Base-by-base conservation (phyloP, 345 rosid species). In the Linum lewisii region DNA sequence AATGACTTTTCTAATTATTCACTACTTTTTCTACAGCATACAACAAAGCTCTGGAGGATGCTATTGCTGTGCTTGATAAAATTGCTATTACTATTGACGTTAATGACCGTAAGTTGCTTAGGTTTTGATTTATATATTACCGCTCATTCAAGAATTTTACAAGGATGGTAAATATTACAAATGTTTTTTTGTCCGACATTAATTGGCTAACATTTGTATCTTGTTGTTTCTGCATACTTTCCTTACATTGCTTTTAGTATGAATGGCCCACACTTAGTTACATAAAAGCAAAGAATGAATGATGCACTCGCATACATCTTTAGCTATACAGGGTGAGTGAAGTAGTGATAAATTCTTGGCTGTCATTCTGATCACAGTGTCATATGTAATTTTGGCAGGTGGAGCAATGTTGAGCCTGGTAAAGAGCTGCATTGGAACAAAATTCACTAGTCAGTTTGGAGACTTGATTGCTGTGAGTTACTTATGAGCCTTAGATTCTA, bases 361-460 rank as follows among this genome's bases (percentile, higher is more conserved):
- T 21, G 56, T 52, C 23, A 11, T 21, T 20, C 25, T 24, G 23
- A 21, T 52, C 21, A 52, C n/a, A n/a, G 21, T 52, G 53, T 25
- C 23, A 1, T 16, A 0, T 63, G 32, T 5, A n/a, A 32, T 14
- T 45, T 15, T 77, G 52, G 54, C 79, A 85, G 92, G 92, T 78
- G 77, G 75, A 59, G 68, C 73, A 58, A 74, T 86, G 81, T 71
- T 92, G 72, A 84, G 89, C 52, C 67, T 92, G 36, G 91, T 92
- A 45, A 86, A 92, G 80, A 92, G 97, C 73, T 83, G 94, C 70
- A 86, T 88, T 59, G 95, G 97, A 10, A 92, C 99, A 59, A 92
- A 92, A 79, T 89, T 92, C 75, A 92, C 97, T 7, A 77, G 99
- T 74, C 95, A 92, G 63, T 92, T 88, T 74, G 98, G 97, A 14